Evolutionary conservation across 768 basidiomycete genomes (phyloP), one percentile per base, ranked within the genome.

Genomic region (Tephrocybe sp.): DNA sequence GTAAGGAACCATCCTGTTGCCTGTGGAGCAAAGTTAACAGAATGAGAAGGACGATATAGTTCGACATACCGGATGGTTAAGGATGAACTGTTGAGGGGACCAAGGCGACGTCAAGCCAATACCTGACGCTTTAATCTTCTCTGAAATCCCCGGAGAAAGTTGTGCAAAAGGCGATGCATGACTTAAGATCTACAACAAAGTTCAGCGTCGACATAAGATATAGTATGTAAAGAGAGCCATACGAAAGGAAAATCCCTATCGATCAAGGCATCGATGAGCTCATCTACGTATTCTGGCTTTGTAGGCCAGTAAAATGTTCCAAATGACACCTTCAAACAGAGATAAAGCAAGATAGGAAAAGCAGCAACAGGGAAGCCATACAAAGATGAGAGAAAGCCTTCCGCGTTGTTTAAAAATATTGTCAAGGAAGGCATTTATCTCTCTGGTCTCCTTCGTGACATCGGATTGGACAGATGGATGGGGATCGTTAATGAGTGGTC

Each of bases 1-100:
- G 45, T 56, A 26, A 64, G 19, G 38, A 61, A 60, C 59, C 59
- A 64, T 4, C 63, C 63, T 35, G 59, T 62, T 13, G 52, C 61
- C 60, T 60, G 50, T 14, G 26, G 7, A 26, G 26, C 26, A 26
- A 26, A 3, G 26, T 26, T 4, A 26, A 26, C 3, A 4, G 26
- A 26, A 26, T 26, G 26, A 26, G 26, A 26, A 26, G 3, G 26
- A 26, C 26, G 26, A 26, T 4, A 7, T 4, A 26, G 4, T 40
- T 55, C 3, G 0, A 60, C 61, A 5, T 26, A 26, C 26, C 7
- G 42, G 57, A 46, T 63, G 62, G 48, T 45, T 58, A 14, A 63
- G 47, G 20, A 63, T 58, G 20, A 43, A 44, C 13, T 63, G 62
- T 36, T 63, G 62, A 2, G 60, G 60, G 5, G 52, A 39, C 62